Evolutionary conservation across 2,329 filamentous ascomycete genomes (phyloP), one percentile per base, ranked within the genome.

Genomic region (Ophiocordyceps robertsii): DNA sequence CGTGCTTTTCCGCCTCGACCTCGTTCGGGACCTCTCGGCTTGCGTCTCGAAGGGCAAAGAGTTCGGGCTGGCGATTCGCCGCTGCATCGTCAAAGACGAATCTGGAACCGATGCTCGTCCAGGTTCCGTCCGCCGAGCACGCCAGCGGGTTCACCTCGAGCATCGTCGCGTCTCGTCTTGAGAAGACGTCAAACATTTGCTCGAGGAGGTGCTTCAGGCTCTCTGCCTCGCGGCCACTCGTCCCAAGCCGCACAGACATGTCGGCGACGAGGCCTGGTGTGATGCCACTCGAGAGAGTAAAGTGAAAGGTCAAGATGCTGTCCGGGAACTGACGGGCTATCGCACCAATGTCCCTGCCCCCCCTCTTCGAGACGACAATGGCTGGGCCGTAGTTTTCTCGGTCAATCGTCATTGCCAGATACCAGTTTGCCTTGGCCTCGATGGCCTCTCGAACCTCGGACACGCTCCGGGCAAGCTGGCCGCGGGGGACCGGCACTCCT

Each of bases 1-100:
- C 85, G 44, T 80, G 67, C 44, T 73, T 69, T 16, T 66, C 61
- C 1, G 71, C 51, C 31, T 63, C 59, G 0, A 59, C 46, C 40
- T 63, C 65, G 24, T 59, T 57, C 0, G 49, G 39, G 0, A 62
- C 49, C 31, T 65, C 64, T 2, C 59, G 52, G 0, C 46, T 41
- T 1, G 49, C 47, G 33, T 67, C 64, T 31, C 62, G 59, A 4
- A 62, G 43, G 1, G 45, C 43, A 42, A 69, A 71, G 0, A 70
- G 37, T 0, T 59, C 60, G 0, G 46, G 27, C 32, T 72, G 68
- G 6, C 69, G 56, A n/a, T 57, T 57, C 11, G 51, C 47, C 0
- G 70, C 67, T 0, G 67, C 64, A 35, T 74, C 62, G 49, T 76
- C 72, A 19, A 75, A 65, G 2, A 56, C 55, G 36, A 75, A 66